phyloP scores from a whole-genome alignment of 2,329 filamentous ascomycete genomes.

The Exophiala mesophila region DNA sequence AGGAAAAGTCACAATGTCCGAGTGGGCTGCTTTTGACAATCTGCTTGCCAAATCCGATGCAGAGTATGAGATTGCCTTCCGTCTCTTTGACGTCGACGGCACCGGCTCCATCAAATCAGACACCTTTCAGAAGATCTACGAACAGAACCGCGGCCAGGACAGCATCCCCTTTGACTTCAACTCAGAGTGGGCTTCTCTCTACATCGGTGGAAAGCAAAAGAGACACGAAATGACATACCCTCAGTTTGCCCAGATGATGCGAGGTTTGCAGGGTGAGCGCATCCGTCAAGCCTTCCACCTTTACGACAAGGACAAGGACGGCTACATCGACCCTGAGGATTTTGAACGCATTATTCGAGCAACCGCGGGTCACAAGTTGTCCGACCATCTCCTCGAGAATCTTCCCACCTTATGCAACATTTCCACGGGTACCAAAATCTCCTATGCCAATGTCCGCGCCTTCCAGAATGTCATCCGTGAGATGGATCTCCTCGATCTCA shows the following conservation, averaged over 20 bases:
- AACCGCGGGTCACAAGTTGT: conserved; percentile 92
- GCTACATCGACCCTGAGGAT: conserved; percentile 90
- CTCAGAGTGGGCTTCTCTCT: conserved; percentile 91
- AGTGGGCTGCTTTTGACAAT: conserved; percentile 94
- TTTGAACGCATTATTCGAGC: conserved; percentile 96
- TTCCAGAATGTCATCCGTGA: conserved; percentile 98
- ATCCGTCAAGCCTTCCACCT: conserved; percentile 91
- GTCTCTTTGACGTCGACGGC: conserved; percentile 83
- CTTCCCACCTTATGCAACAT: conserved; percentile 93
- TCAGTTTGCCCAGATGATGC: conserved; percentile 97
- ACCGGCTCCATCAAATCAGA: conserved; percentile 85
- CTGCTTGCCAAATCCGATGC: conserved; percentile 89
- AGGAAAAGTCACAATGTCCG: conserved; percentile 70
- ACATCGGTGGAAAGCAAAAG: conserved; percentile 82
- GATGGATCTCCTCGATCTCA: conserved; percentile 94
- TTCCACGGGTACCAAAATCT: conserved; percentile 84
- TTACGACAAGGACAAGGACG: conserved; percentile 86
- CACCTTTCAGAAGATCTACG: conserved; percentile 77
- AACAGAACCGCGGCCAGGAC: conserved; percentile 77
- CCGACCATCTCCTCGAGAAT: conserved; percentile 88
- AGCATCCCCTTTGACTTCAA: conserved; percentile 95
- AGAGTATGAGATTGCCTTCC: conserved; percentile 98
- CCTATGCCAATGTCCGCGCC: conserved; percentile 92
- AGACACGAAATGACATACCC: conserved; percentile 89
- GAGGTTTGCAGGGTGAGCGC: conserved; percentile 90